Conservation (phyloP, 2,329 filamentous ascomycete genomes). For the Pseudogymnoascus sp. region DNA sequence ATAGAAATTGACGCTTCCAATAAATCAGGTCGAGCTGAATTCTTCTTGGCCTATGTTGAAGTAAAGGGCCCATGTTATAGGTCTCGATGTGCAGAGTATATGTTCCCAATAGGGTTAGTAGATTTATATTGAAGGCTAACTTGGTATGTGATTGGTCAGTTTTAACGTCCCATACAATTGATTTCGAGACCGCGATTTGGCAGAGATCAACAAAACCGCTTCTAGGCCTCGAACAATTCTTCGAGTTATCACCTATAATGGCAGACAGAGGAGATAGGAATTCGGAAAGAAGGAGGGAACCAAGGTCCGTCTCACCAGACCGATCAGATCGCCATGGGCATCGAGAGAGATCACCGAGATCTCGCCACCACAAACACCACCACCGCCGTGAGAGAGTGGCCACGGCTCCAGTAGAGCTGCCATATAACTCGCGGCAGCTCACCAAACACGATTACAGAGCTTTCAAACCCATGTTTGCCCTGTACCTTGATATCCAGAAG, state of each 20-base stretch:
- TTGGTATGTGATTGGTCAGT: neutral
- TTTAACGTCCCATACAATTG: neutral
- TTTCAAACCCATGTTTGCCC: slow-evolving; percentile 68
- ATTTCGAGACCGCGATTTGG: neutral
- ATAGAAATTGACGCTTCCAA: neutral
- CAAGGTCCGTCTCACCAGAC: neutral
- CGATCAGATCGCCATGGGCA: slow-evolving; percentile 6
- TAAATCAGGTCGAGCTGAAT: neutral
- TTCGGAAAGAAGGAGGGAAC: neutral
- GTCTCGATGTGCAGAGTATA: neutral
- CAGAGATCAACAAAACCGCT: neutral
- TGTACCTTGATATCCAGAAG: slow-evolving; percentile 87
- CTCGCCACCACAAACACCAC: slow-evolving; percentile 31
- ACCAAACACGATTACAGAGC: slow-evolving; percentile 59
- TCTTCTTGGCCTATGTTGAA: neutral
- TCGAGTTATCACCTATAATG: neutral
- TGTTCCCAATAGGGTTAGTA: neutral
- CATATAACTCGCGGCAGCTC: slow-evolving; percentile 58
- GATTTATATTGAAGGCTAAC: neutral
- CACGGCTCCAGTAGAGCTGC: slow-evolving; percentile 38
- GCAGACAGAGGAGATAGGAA: slow-evolving; percentile 1
- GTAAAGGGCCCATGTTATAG: neutral
- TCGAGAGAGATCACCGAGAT: neutral
- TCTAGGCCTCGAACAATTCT: neutral
- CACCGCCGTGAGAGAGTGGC: slow-evolving; percentile 24